Base-by-base conservation (phyloP, 2,329 filamentous ascomycete species). In the Blastomyces gilchristii region DNA sequence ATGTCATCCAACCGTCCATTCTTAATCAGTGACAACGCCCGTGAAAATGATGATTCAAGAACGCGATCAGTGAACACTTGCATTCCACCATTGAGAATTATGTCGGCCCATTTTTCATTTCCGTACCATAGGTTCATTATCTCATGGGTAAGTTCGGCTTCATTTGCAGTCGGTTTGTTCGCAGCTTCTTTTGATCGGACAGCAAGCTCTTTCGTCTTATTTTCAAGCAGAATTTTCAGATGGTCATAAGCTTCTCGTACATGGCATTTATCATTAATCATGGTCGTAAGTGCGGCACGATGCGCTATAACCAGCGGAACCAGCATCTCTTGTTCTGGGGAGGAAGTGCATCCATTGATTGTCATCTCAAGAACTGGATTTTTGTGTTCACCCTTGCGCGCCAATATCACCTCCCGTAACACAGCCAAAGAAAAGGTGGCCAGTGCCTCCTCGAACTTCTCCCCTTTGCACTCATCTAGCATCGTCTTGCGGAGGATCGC, bases 401-500 rank as follows among this genome's bases (percentile, higher is more conserved):
- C 28, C 57, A 34, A 39, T 64, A 49, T 31, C 0, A 84, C 75
- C 70, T 87, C 91, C 71, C 89, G 89, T 65, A 97, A 74, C 0
- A 96, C 91, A 0, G 86, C 84, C 16, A 89, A 89, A 0, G 93
- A 97, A 70, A 99, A 95, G 0, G 85, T 81, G 2, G 90, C 85
- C 37, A 97, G 81, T 0, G 96, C 78, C 71, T 99, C 94, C 72
- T 92, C 91, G 62, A 97, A 84, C 66, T 90, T 87, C 62, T 96
- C 91, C 6, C 93, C 93, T 68, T 89, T 92, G 77, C 94, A 99
- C 69, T 99, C 93, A 72, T 99, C 94, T 60, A 99, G 80, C 90
- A 97, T 96, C 0, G 91, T 96, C 78, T 96, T 97, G 60, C 94
- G 85, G 41, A 97, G 77, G 0, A 95, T 83, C 0, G 84, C 83